Evolutionary conservation across 306 rosid genomes (phyloP), one percentile per base, ranked within the genome.

Genomic region (Cucumis sativus): DNA sequence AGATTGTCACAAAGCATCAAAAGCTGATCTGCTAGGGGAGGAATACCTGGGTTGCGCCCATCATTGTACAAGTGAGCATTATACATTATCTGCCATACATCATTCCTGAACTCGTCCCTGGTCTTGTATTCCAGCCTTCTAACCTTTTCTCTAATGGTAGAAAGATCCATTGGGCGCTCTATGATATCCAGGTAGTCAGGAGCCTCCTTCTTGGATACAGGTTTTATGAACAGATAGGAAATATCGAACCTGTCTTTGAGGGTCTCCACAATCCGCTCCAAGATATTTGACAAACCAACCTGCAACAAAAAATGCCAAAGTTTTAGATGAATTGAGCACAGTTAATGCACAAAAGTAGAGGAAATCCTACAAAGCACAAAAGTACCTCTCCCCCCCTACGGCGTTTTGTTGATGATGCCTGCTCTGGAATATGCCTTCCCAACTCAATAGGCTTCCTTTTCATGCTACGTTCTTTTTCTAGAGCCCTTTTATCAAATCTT

Each of bases 231-330:
- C 70, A 95, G 91, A 81, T 75, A 87, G 0, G 96, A 92, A 25
- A 95, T 77, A n/a, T 92, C 97, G 15, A 17, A 30, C 70, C 88
- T 85, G 0, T 89, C 92, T 84, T 90, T 95, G 21, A 91, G 90
- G 10, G 82, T 62, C 10, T 92, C 96, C 63, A 95, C 90, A 61
- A 95, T 81, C 74, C 86, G 87, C 95, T 95, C 98, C 93, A 95
- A 89, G 76, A 95, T 90, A 88, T 95, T 95, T 58, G 98, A 92
- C 92, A 95, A 83, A 79, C 95, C 98, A 87, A 95, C 98, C 95
- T 90, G 78, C 37, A 30, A 6, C n/a, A 33, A 62, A 65, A 74
- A 49, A 76, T 4, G 37, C 30, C 10, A 3, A 35, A 74, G 39
- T 74, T 74, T 21, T 43, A 45, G 49, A 55, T 74, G 37, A 69